phyloP scores from a whole-genome alignment of 1,284 basidiomycete genomes.

The Papiliotrema laurentii region DNA sequence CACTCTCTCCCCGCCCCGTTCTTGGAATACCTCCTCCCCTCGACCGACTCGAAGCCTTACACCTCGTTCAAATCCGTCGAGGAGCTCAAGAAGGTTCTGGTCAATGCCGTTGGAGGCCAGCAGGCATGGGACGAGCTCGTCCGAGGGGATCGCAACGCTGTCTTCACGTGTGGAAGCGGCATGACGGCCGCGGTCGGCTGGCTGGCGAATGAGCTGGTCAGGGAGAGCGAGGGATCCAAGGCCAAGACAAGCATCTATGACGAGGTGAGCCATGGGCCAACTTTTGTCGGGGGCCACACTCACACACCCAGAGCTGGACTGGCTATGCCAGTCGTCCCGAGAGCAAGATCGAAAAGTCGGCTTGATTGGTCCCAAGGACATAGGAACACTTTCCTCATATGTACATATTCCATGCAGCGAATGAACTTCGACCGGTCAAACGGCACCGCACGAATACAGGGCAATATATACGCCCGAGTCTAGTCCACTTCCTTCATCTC shows the following conservation, averaged over 20 bases:
- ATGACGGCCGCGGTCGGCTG: constrained; percentile 95
- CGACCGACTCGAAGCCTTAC: constrained; percentile 43
- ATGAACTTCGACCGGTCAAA: too few species aligned
- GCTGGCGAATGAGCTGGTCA: constrained; percentile 78
- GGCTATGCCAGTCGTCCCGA: constrained; percentile 30
- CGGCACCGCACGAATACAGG: too few species aligned
- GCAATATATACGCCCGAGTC: too few species aligned
- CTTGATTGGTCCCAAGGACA: too few species aligned
- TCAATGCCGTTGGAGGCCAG: constrained; percentile 49
- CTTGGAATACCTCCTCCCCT: constrained; percentile 59
- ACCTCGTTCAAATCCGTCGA: constrained; percentile 58
- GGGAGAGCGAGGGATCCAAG: constrained; percentile 61
- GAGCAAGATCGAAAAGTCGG: constrained; percentile 8
- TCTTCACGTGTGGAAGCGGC: constrained; percentile 81
- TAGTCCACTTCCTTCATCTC: too few species aligned
- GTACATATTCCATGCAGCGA: too few species aligned
- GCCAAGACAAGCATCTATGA: constrained; percentile 48
- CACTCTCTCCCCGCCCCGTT: constrained; percentile 82
- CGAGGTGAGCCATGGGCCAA: constrained; percentile 36
- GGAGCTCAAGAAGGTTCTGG: constrained; percentile 61
- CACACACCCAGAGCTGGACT: constrained; percentile 31
- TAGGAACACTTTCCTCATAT: too few species aligned
- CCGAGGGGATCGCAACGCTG: constrained; percentile 58
- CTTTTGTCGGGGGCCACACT: not conserved
- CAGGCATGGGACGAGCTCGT: constrained; percentile 55